phyloP scores from a whole-genome alignment of 2,329 filamentous ascomycete genomes.

The Chalara sp. region DNA sequence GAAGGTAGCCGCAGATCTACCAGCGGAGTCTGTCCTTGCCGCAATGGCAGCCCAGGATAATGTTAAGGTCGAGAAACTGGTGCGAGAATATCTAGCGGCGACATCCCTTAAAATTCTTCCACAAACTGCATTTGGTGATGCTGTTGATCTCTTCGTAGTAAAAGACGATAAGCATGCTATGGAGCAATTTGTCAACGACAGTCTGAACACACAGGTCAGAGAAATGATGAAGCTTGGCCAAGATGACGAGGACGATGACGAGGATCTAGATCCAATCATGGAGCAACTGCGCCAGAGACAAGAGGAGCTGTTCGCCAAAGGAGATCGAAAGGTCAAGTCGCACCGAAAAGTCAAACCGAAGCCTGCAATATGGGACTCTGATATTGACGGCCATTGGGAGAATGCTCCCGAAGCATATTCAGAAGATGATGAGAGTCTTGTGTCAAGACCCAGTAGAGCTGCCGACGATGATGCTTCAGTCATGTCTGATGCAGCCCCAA shows the following conservation, averaged over 20 bases:
- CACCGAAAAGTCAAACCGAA: slow-evolving; percentile 58
- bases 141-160: slow-evolving; percentile 85
- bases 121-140: slow-evolving; percentile 87
- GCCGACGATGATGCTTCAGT: slow-evolving; percentile 30
- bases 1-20: slow-evolving; percentile 45
- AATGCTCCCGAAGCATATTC: slow-evolving; percentile 65
- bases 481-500: slow-evolving; percentile 28
- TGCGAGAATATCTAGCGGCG: slow-evolving; percentile 77
- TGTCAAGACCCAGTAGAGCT: slow-evolving; percentile 6
- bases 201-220: slow-evolving; percentile 62
- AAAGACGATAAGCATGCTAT: slow-evolving; percentile 94
- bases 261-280: slow-evolving; percentile 68
- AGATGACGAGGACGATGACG: slow-evolving; percentile 59
- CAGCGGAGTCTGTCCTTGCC: slow-evolving; percentile 57
- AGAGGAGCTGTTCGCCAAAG: slow-evolving; percentile 63
- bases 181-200: slow-evolving; percentile 71
- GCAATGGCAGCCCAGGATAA: slow-evolving; percentile 56
- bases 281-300: slow-evolving; percentile 62
- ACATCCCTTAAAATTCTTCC: slow-evolving; percentile 91
- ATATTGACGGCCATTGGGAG: slow-evolving; percentile 80
- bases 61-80: slow-evolving; percentile 82
- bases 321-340: slow-evolving; percentile 44
- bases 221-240: slow-evolving; percentile 60
- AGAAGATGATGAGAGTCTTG: slow-evolving; percentile 48
- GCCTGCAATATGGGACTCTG: slow-evolving; percentile 81